phyloP scores from a whole-genome alignment of 352 stramenopile genomes.

The Thalassiosira hispida region DNA sequence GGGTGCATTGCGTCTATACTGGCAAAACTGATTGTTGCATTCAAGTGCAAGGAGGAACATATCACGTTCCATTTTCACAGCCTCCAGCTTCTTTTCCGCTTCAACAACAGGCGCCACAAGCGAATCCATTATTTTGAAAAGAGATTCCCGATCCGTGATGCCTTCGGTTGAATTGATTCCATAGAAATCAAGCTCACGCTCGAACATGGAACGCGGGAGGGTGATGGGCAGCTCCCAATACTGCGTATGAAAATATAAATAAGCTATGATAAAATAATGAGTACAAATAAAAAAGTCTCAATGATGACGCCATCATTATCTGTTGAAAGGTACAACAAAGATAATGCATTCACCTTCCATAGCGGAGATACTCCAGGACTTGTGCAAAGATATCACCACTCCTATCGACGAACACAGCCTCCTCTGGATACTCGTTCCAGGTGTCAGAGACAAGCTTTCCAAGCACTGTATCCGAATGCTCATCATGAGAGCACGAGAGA shows the following conservation, averaged over 20 bases:
- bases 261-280: background rate
- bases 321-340: background rate
- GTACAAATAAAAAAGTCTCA: background rate
- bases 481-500: slow-evolving; percentile 24
- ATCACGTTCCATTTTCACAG: background rate
- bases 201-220: slow-evolving; percentile 10
- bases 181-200: slow-evolving; percentile 8
- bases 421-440: slow-evolving; percentile 26
- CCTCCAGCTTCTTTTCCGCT: background rate
- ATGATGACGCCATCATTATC: background rate
- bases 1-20: background rate
- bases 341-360: slow-evolving; percentile 26
- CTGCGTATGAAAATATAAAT: background rate
- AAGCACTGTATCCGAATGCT: slow-evolving; percentile 35
- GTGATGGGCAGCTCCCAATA: slow-evolving; percentile 6
- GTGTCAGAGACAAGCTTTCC: slow-evolving; percentile 30
- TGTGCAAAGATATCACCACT: slow-evolving; percentile 37
- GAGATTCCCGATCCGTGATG: slow-evolving; percentile 3
- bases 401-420: slow-evolving; percentile 37
- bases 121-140: background rate
- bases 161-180: background rate
- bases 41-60: slow-evolving; percentile 2
- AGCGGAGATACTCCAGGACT: slow-evolving; percentile 41
- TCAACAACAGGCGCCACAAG: background rate
- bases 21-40: background rate